Base-by-base conservation (phyloP, 306 rosid genomes). In the Lotus japonicus region DNA sequence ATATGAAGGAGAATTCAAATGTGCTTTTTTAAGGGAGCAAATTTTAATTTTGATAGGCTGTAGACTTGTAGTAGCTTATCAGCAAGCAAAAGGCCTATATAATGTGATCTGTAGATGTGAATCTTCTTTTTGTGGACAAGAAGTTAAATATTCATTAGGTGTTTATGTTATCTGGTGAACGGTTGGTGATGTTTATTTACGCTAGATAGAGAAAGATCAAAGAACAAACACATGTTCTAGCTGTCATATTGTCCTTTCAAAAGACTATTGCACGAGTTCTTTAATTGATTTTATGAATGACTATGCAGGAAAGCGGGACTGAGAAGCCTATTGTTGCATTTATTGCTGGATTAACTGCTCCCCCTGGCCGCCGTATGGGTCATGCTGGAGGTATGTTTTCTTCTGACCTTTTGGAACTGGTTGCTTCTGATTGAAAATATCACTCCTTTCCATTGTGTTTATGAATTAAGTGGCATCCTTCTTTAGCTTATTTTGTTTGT, bases 351-450 rank as follows among this genome's bases (percentile, higher is more conserved):
- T 85, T 95, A 68, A 95, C 97, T 74, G 99, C 99, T 58, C 99
- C 99, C 18, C 99, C 99, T 21, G 99, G 99, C 16, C 97, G 97
- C 50, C 96, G 99, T 21, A 95, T 95, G 99, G 99, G 99, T 71
- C 99, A 95, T 68, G 99, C 99, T 61, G 99, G 99, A 77, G 97
- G 99, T 88, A 81, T 55, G 48, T 38, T 67, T 21, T 17, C n/a
- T 60, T 55, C 36, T 68, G n/a, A 74, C 35, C 9, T 12, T 65
- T 31, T 53, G 14, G 38, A 19, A 62, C 13, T 75, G 13, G 52
- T 66, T 21, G 9, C 72, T 18, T 76, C 9, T 56, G 44, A 15
- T 33, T 39, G 48, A 12, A 70, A 46, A 58, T 71, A 45, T 23
- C 9, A 64, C 58, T 14, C 26, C 3, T 1, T 21, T 21, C 3